Evolutionary conservation across 768 basidiomycete genomes (phyloP).

Genomic region (Cyclocybe aegerita): DNA sequence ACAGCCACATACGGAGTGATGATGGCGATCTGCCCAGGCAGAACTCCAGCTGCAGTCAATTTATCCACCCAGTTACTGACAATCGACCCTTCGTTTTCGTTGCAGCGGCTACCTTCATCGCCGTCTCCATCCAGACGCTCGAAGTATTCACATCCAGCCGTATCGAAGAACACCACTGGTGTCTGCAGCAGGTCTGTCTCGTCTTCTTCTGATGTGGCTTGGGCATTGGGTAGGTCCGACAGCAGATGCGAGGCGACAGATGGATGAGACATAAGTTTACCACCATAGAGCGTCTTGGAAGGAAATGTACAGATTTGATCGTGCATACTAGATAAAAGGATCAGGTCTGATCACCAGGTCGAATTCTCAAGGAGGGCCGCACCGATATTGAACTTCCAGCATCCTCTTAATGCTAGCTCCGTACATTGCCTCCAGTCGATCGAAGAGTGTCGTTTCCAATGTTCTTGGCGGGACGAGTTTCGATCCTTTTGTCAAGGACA

Average conservation of each 20-base stretch:
- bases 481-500: slow-evolving; percentile 16
- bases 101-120: slow-evolving; percentile 90
- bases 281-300: slow-evolving; percentile 76
- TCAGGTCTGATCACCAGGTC: neutral
- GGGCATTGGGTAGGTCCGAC: slow-evolving; percentile 60
- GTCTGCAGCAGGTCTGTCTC: slow-evolving; percentile 69
- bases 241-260: slow-evolving; percentile 76
- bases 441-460: slow-evolving; percentile 88
- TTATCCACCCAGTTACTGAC: slow-evolving; percentile 82
- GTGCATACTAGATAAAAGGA: slow-evolving; percentile 69
- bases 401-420: slow-evolving; percentile 81
- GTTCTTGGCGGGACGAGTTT: slow-evolving; percentile 57
- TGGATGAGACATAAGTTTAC: slow-evolving; percentile 63
- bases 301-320: slow-evolving; percentile 83
- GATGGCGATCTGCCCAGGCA: slow-evolving; percentile 75
- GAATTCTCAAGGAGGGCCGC: slow-evolving; percentile 14
- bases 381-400: slow-evolving; percentile 90
- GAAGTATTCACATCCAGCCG: slow-evolving; percentile 90
- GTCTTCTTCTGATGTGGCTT: slow-evolving; percentile 58
- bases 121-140: slow-evolving; percentile 75
- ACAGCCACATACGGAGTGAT: slow-evolving; percentile 69
- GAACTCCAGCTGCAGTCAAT: slow-evolving; percentile 67
- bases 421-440: slow-evolving; percentile 87
- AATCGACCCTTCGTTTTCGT: slow-evolving; percentile 92
- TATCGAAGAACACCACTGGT: slow-evolving; percentile 93